A percentile compares a stretch with the other conserved stretches of the same genome.
Evolutionary conservation across 78 protist genomes (phyloP).

Genomic region (Polysphondylium violaceum): DNA sequence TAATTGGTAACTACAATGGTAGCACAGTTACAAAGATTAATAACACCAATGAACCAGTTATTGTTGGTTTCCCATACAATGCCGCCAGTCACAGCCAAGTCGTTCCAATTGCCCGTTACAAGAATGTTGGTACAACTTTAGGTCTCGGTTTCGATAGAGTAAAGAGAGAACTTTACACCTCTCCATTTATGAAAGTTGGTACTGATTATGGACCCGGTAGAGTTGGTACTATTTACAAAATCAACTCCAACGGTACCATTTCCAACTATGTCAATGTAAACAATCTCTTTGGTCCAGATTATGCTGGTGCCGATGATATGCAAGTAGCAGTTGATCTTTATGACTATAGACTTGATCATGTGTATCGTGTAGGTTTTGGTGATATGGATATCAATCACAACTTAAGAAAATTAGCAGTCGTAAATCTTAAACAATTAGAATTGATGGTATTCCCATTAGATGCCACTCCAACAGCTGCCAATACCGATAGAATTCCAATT

Average conservation of each 20-base stretch:
- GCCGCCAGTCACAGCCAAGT: neutral
- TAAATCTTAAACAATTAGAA: neutral
- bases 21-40: neutral
- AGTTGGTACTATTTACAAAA: slow-evolving; percentile 37
- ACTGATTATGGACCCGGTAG: slow-evolving; percentile 60
- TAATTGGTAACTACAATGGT: slow-evolving; percentile 4
- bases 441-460: slow-evolving; percentile 33
- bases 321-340: neutral
- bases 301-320: slow-evolving; percentile 15
- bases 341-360: slow-evolving; percentile 12
- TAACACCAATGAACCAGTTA: slow-evolving; percentile 16
- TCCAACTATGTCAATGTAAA: neutral
- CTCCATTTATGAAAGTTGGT: slow-evolving; percentile 37
- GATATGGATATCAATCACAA: slow-evolving; percentile 31
- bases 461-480: slow-evolving; percentile 6
- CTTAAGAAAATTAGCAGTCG: neutral
- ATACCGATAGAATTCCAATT: neutral
- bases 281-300: neutral
- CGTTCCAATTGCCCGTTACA: slow-evolving; percentile 1
- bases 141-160: slow-evolving; percentile 41
- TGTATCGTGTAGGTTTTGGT: slow-evolving; percentile 21
- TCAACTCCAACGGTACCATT: neutral
- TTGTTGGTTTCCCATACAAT: slow-evolving; percentile 52
- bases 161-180: neutral
- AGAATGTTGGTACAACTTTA: slow-evolving; percentile 30